Evolutionary conservation across 2,329 filamentous ascomycete species (phyloP), one percentile per base, ranked within the genome.

Genomic region (Stachybotrys elegans): DNA sequence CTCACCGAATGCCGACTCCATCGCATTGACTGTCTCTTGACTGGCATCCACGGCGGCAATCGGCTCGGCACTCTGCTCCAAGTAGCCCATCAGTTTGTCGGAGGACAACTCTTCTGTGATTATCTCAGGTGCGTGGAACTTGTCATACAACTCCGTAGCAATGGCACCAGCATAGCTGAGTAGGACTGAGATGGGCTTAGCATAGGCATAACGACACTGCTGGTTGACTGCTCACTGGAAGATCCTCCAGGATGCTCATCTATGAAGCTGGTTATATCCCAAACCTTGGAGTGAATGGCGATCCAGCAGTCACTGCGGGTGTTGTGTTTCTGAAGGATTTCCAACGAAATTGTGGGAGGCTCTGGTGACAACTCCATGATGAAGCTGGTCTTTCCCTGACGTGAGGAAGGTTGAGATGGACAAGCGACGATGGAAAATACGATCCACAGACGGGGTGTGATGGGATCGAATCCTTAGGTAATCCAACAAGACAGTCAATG

Each of bases 201-300:
- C 13, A 35, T 14, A n/a, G 20, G 34, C 14, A 25, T 21, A n/a
- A 38, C 12, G 4, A 13, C 6, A 17, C 13, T 6, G 21, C 21
- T 19, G 34, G 14, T 22, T 19, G 14, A 22, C 37, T 6, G 45
- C 53, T 44, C 41, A 59, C 62, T 63, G 62, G 48, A 55, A 5
- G 58, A 50, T 2, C 66, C 66, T 9, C 66, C 66, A 1, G 66
- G 66, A 31, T 69, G 66, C 32, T 60, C 53, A 21, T 58, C 51
- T 14, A 83, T 69, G 53, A 88, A 88, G 3, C 79, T 73, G 3
- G 82, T 84, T 39, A 88, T 66, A 57, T 88, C 81, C 72, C 83
- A 88, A 22, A 87, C 81, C 53, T 77, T 75, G 37, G 76, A 75
- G 58, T 86, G 76, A 19, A 88, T 75, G 16, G 85, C 81, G 46